These are phyloP conservation scores for Xylariaceae sp. DNA, from an alignment of 2,329 filamentous ascomycete genomes.

Conservation along the genomic window DNA sequence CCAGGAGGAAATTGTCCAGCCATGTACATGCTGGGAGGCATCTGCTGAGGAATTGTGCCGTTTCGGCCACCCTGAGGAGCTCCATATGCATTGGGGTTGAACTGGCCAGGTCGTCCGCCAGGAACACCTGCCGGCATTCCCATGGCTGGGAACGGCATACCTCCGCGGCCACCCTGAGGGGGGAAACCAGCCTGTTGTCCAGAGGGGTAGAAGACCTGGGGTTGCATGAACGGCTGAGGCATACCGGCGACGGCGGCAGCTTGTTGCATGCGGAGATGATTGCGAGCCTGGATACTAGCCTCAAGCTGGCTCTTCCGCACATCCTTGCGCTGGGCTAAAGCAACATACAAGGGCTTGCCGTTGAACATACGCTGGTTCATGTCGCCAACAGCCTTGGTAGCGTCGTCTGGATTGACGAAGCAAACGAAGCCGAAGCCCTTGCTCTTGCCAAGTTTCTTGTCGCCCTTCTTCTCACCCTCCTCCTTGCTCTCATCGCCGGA, in stretches of 20 bases:
- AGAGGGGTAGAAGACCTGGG: conserved; percentile 87
- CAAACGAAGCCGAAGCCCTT: conserved; percentile 99
- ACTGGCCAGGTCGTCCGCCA: conserved; percentile 80
- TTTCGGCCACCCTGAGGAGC: conserved; percentile 85
- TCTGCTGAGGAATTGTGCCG: conserved; percentile 72
- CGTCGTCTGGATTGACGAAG: conserved; percentile 99
- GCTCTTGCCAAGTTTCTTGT: conserved; percentile 86
- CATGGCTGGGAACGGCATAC: conserved; percentile 64
- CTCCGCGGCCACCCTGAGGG: conserved; percentile 59
- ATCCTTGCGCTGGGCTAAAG: conserved; percentile 98
- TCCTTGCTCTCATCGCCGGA: conserved; percentile 49
- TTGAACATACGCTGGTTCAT: conserved; percentile 99
- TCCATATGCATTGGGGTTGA: conserved; percentile 68
- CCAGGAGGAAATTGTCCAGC: conserved; percentile 76
- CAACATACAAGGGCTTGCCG: conserved; percentile 95
- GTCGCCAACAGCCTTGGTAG: conserved; percentile 97
- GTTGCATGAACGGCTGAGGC: conserved; percentile 82
- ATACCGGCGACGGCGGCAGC: conserved; percentile 86
- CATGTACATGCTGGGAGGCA: conserved; percentile 84
- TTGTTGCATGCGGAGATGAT: conserved; percentile 98
- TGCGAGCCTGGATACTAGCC: conserved; percentile 97
- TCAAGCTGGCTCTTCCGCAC: conserved; percentile 99
- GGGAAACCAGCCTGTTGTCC: conserved; percentile 72
- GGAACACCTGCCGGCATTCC: conserved; percentile 69
- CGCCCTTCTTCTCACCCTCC: conserved; percentile 55